Percentiles rank a stretch among this genome's conserved stretches.
These are phyloP conservation scores for Podila minutissima DNA, from an alignment of 192 early-diverging fungal species.

Conservation along the genomic window DNA sequence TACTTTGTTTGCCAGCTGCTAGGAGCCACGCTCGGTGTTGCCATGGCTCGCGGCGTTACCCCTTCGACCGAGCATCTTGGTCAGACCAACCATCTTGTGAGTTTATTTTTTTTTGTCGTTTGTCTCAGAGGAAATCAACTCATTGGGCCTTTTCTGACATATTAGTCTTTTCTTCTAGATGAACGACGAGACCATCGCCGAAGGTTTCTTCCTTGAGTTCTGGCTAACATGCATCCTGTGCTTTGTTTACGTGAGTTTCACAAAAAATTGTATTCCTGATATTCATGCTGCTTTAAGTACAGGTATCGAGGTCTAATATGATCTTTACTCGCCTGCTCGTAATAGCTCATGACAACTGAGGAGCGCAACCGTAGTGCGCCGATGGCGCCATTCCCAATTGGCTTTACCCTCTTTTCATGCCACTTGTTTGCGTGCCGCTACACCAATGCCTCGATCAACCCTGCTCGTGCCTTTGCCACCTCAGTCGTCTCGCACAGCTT, in stretches of 20 bases:
- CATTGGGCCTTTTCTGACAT: not conserved
- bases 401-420: conserved; percentile 31
- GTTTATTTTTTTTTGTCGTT: not conserved
- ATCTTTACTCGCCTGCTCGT: not conserved
- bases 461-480: conserved; percentile 71
- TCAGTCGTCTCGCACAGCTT: conserved; percentile 58
- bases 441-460: conserved; percentile 67
- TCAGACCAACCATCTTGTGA: conserved; percentile 20
- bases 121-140: not conserved
- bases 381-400: conserved; percentile 27
- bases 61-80: not conserved
- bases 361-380: conserved; percentile 7
- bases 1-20: conserved; percentile 66
- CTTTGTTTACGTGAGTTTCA: conserved; percentile 13
- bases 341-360: conserved; percentile 24
- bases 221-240: conserved; percentile 26
- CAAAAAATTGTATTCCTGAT: too few species aligned
- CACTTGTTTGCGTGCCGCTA: conserved; percentile 22
- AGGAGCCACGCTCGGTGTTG: conserved; percentile 62
- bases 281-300: too few species aligned
- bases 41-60: conserved; percentile 26
- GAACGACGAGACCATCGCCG: conserved; percentile 11
- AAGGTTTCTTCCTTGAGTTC: conserved; percentile 28
- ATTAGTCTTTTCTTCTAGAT: not conserved
- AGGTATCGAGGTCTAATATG: not conserved